Conservation (phyloP, 2,329 filamentous ascomycete species). For the Clarireedia paspali region DNA sequence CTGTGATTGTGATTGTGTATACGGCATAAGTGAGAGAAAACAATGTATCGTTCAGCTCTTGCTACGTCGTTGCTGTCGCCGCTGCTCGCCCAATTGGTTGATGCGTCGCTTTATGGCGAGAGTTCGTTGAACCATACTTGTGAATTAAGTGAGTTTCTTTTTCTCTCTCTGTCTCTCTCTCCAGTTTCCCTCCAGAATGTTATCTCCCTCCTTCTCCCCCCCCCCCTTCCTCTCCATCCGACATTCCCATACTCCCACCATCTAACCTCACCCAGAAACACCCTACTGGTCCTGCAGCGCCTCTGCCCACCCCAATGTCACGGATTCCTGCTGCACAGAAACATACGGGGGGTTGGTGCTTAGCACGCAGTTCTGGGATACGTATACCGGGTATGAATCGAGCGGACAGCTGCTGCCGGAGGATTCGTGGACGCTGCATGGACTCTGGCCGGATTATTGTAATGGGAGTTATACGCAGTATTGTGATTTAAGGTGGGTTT, state of each 20-base stretch:
- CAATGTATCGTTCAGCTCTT: background rate
- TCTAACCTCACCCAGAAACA: slow-evolving; percentile 13
- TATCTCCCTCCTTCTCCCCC: background rate
- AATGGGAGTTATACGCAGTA: slow-evolving; percentile 58
- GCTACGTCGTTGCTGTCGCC: background rate
- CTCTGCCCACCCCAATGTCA: slow-evolving; percentile 35
- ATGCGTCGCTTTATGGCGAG: slow-evolving; percentile 21
- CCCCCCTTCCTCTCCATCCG: background rate
- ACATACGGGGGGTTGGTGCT: slow-evolving; percentile 57
- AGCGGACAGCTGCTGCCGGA: slow-evolving; percentile 50
- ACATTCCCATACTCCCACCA: background rate
- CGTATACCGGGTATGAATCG: slow-evolving; percentile 52
- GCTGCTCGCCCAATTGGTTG: background rate
- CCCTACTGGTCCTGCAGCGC: slow-evolving; percentile 41
- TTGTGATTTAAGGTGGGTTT: slow-evolving; percentile 45
- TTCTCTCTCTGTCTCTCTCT: background rate
- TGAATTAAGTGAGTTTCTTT: slow-evolving; percentile 15
- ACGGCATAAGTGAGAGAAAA: background rate
- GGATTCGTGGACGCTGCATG: slow-evolving; percentile 45
- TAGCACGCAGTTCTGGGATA: slow-evolving; percentile 57
- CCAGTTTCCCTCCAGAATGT: background rate
- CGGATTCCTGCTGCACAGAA: slow-evolving; percentile 58
- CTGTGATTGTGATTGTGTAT: background rate
- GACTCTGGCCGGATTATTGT: slow-evolving; percentile 38
- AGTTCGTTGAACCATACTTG: slow-evolving; percentile 25